Conservation (phyloP, 768 basidiomycete genomes). For the Omphalotus guepiniiformis region DNA sequence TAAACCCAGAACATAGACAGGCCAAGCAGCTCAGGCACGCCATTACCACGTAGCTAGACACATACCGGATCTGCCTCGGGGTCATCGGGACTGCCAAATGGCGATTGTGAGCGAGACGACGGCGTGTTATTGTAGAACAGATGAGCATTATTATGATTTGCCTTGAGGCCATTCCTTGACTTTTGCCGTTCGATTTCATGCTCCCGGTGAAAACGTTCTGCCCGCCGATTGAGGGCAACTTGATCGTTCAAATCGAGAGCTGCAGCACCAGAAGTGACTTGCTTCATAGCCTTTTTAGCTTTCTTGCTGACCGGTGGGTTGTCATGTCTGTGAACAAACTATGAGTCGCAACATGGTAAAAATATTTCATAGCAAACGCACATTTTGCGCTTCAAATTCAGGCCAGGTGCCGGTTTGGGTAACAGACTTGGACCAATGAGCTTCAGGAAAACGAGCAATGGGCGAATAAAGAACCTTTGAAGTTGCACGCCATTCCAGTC, state of each 20-base stretch:
- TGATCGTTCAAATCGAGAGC: constrained; percentile 59
- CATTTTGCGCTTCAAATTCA: constrained; percentile 71
- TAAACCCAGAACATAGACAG: constrained; percentile 28
- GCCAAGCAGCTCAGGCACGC: constrained; percentile 5
- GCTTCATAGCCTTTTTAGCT: constrained; percentile 55
- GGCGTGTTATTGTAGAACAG: constrained; percentile 46
- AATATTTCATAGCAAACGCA: constrained; percentile 27
- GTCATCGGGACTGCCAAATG: constrained; percentile 50
- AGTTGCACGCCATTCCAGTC: constrained; percentile 91
- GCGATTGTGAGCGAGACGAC: constrained; percentile 44
- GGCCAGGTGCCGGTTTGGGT: constrained; percentile 55
- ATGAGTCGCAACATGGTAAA: not conserved
- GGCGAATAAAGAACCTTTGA: constrained; percentile 60
- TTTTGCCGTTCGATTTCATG: constrained; percentile 81
- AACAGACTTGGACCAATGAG: constrained; percentile 39
- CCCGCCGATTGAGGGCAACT: constrained; percentile 69
- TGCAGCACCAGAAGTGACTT: constrained; percentile 30
- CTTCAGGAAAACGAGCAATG: constrained; percentile 16
- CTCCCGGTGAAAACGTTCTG: constrained; percentile 87
- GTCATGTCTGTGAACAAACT: constrained; percentile 31
- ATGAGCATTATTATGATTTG: constrained; percentile 48
- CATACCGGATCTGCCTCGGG: constrained; percentile 71
- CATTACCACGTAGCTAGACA: constrained; percentile 12
- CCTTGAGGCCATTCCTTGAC: constrained; percentile 35
- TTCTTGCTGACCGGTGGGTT: constrained; percentile 41